Base-by-base conservation (phyloP, 345 rosid genomes). In the Sonneratia caseolaris region DNA sequence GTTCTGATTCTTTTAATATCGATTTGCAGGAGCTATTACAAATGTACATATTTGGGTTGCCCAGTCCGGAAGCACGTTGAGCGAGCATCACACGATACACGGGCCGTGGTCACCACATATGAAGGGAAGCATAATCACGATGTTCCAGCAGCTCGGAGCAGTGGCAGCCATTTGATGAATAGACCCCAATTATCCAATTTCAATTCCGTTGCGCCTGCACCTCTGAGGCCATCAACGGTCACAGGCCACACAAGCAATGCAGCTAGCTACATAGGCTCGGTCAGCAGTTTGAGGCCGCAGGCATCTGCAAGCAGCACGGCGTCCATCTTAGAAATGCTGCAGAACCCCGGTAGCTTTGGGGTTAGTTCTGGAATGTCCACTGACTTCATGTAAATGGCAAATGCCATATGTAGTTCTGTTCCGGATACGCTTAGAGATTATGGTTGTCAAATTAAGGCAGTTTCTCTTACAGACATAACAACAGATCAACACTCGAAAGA, bases 111-210 rank as follows among this genome's bases (percentile, higher is more conserved):
- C 81, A 92, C 97, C 62, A 89, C 99, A 42, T 95, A 95, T 3
- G 99, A 92, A 72, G 99, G 99, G 45, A 95, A 92, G 76, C 99
- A 95, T 81, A 90, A 90, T 87, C 99, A 95, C 70, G 92, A 95
- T 57, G 92, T 92, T 71, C 99, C 99, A 0, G 97, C 91, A 27
- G 78, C 94, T 64, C 93, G 97, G 19, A 97, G 97, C 69, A 90
- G 96, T 43, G 83, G 90, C 19, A 19, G 35, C 43, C 91, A 88
- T 27, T 45, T 82, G 1, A 21, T 82, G 70, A 85, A 79, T 72
- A 84, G 88, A 72, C 81, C 87, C 8, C 48, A 75, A 19, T 42
- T 76, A 2, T 79, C 80, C 76, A 66, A 14, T 38, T 8, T 64
- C 42, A 21, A 38, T 3, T 59, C 66, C 74, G 65, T 71, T 53